A percentile compares a stretch with the other conserved stretches of the same genome.
Conservation (phyloP, 495 filamentous ascomycete species). For the Aspergillus asperescens region DNA sequence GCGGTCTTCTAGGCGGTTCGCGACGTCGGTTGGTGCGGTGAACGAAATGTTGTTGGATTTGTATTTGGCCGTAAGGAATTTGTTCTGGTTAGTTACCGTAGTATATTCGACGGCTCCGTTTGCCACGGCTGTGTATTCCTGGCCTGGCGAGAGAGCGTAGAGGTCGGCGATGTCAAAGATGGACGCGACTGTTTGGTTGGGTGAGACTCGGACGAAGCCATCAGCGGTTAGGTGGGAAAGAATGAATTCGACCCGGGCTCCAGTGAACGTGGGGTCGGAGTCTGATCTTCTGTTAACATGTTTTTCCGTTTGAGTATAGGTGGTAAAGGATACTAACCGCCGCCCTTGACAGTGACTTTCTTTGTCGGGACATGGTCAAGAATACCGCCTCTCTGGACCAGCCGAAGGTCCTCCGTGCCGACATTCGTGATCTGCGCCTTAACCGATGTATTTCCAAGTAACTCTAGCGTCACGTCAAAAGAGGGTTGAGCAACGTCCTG, state of each 20-base stretch:
- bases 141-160: conserved; percentile 9
- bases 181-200: conserved; percentile 15
- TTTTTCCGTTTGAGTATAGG: not conserved
- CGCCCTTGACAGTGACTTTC: conserved; percentile 14
- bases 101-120: conserved; percentile 15
- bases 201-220: conserved; percentile 12
- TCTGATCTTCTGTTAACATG: not conserved
- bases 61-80: conserved; percentile 9
- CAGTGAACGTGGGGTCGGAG: conserved; percentile 11
- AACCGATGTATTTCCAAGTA: conserved; percentile 17
- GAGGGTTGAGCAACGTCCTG: conserved; percentile 10
- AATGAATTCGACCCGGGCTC: conserved; percentile 13
- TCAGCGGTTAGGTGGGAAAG: conserved; percentile 12
- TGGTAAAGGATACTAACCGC: conserved; percentile 4
- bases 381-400: conserved; percentile 16
- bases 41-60: conserved; percentile 14
- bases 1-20: not conserved
- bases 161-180: conserved; percentile 15
- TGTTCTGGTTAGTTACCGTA: not conserved
- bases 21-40: conserved; percentile 2
- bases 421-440: conserved; percentile 15
- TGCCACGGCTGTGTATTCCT: conserved; percentile 12
- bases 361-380: conserved; percentile 14
- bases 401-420: conserved; percentile 7
- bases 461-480: conserved; percentile 12